A percentile compares a stretch with the other conserved stretches of the same genome.
Conservation (phyloP, 768 basidiomycete genomes). For the Calocybe gangraenosa region DNA sequence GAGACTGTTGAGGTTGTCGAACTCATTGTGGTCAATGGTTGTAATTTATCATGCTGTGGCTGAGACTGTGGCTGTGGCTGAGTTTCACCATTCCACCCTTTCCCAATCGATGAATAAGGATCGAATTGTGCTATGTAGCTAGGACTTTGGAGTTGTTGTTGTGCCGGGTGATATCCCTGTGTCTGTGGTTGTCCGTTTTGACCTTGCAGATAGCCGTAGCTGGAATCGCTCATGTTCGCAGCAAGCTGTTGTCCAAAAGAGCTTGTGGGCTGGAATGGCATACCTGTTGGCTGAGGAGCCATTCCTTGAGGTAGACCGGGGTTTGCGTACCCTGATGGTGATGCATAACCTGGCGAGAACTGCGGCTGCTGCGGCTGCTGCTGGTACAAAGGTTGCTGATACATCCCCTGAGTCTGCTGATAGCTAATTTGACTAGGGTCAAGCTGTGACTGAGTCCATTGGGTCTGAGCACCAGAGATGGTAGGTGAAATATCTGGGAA, state of each 20-base stretch:
- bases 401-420: conserved; percentile 29
- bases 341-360: conserved; percentile 17
- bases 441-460: conserved; percentile 27
- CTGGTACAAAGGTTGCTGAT: conserved; percentile 30
- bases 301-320: conserved; percentile 15
- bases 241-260: conserved; percentile 55
- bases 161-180: conserved; percentile 35
- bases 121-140: conserved; percentile 49
- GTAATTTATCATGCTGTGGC: conserved; percentile 15
- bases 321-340: conserved; percentile 8
- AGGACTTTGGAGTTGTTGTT: conserved; percentile 44
- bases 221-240: conserved; percentile 33
- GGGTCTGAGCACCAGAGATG: conserved; percentile 27
- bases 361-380: too few species aligned
- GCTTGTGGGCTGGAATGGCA: conserved; percentile 45
- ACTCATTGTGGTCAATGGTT: conserved; percentile 9
- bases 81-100: conserved; percentile 34
- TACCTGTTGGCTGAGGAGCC: conserved; percentile 16
- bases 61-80: conserved; percentile 16
- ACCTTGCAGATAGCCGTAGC: conserved; percentile 34
- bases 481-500: conserved; percentile 57
- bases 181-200: conserved; percentile 23
- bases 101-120: conserved; percentile 44
- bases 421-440: conserved; percentile 19
- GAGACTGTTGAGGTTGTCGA: conserved; percentile 21